phyloP scores from a whole-genome alignment of 805 yeast genomes.

The Starmera quercuum region DNA sequence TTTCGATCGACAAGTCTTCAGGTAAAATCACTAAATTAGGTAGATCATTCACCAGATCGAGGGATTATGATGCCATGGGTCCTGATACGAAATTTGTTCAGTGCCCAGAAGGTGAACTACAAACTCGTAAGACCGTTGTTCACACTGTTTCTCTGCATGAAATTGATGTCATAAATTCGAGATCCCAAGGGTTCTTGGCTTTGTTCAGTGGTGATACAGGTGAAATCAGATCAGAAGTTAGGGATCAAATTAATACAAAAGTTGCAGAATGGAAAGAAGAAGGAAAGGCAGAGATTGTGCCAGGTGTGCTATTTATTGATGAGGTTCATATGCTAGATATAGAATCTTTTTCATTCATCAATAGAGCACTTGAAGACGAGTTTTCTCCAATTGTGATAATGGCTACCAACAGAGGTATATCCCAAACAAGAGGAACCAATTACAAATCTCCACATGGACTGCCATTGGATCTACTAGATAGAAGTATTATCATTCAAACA shows the following conservation, averaged over 20 bases:
- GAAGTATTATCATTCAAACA: constrained; percentile 90
- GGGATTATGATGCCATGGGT: constrained; percentile 98
- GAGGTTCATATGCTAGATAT: constrained; percentile 98
- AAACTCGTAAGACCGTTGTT: constrained; percentile 88
- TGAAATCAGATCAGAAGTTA: constrained; percentile 89
- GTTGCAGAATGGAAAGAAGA: constrained; percentile 99
- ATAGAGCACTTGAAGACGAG: constrained; percentile 94
- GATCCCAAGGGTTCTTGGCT: constrained; percentile 96
- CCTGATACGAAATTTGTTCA: constrained; percentile 97
- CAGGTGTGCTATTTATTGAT: constrained; percentile 95
- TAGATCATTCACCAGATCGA: constrained; percentile 89
- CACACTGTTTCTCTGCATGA: constrained; percentile 98
- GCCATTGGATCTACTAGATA: constrained; percentile 89
- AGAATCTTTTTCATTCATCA: constrained; percentile 90
- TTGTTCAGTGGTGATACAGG: constrained; percentile 96
- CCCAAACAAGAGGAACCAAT: constrained; percentile 89
- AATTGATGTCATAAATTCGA: constrained; percentile 93
- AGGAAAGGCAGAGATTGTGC: constrained; percentile 96
- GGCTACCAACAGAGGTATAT: constrained; percentile 96
- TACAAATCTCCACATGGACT: constrained; percentile 97
- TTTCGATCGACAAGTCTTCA: constrained; percentile 89
- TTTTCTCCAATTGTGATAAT: constrained; percentile 95
- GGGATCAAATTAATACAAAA: constrained; percentile 94
- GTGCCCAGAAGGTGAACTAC: constrained; percentile 98
- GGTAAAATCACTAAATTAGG: constrained; percentile 94